Evolutionary conservation across 805 yeast species (phyloP).

Genomic region (Jamesozyma hellenica): DNA sequence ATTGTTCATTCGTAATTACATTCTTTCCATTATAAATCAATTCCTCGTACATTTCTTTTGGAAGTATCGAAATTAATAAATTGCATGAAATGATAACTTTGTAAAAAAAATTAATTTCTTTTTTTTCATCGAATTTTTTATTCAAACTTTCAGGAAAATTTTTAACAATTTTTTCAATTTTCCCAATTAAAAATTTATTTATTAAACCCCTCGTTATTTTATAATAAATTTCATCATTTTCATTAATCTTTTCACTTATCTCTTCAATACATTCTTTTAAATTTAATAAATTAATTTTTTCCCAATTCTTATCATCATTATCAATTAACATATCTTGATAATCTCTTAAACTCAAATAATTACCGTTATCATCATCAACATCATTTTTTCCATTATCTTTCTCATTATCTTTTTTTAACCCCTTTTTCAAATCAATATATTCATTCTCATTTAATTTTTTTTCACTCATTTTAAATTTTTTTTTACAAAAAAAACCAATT

Average conservation of each 20-base stretch:
- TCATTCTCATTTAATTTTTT: slow-evolving; percentile 13
- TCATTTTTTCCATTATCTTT: neutral
- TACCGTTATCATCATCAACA: slow-evolving; percentile 6
- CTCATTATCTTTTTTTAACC: neutral
- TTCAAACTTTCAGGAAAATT: slow-evolving; percentile 33
- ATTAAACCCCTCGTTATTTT: slow-evolving; percentile 36
- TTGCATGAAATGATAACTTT: slow-evolving; percentile 31
- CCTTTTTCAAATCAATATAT: slow-evolving; percentile 5
- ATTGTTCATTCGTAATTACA: neutral
- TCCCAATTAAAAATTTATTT: slow-evolving; percentile 30
- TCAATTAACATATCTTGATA: slow-evolving; percentile 27
- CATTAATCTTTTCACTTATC: slow-evolving; percentile 35
- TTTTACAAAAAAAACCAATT: slow-evolving; percentile 18
- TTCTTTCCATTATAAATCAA: slow-evolving; percentile 11
- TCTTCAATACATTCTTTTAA: slow-evolving; percentile 21
- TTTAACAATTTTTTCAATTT: slow-evolving; percentile 29
- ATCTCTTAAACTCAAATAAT: slow-evolving; percentile 25
- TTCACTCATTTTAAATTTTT: slow-evolving; percentile 11
- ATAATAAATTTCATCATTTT: slow-evolving; percentile 37
- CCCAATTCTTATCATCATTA: slow-evolving; percentile 22
- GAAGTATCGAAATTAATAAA: slow-evolving; percentile 39
- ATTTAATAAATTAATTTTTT: slow-evolving; percentile 8
- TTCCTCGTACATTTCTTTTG: slow-evolving; percentile 33
- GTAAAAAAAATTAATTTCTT: slow-evolving; percentile 30
- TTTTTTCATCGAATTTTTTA: slow-evolving; percentile 24